Percentiles rank a stretch among this genome's conserved stretches.
phyloP scores from a whole-genome alignment of 2,329 filamentous ascomycete genomes.

The Aureobasidium sp. region DNA sequence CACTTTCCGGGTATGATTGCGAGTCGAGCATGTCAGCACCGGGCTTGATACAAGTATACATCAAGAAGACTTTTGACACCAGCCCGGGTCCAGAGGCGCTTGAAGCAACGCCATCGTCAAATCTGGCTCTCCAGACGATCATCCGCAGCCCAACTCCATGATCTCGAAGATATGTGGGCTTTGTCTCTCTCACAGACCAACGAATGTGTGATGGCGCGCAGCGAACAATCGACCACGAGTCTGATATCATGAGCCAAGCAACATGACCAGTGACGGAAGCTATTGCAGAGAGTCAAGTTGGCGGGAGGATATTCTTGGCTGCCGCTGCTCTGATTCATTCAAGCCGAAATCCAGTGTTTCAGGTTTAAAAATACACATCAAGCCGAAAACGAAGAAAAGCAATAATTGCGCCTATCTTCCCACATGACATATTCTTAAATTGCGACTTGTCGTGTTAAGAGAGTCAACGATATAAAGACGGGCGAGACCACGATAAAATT shows the following conservation, averaged over 20 bases:
- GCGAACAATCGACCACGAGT: neutral
- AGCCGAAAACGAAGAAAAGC: neutral
- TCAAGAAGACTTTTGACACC: neutral
- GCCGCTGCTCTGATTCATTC: neutral
- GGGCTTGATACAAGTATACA: constrained; percentile 6
- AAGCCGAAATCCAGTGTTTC: neutral
- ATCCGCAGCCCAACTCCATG: constrained; percentile 6
- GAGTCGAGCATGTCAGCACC: neutral
- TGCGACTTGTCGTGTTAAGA: neutral
- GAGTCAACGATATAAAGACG: neutral
- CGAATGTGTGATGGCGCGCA: neutral
- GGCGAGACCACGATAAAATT: neutral
- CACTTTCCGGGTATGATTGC: neutral
- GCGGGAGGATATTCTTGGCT: neutral
- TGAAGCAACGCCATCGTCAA: neutral
- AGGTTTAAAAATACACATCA: constrained; percentile 6
- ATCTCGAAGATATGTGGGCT: constrained; percentile 1
- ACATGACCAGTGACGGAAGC: neutral
- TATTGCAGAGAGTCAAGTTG: neutral
- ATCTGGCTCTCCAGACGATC: constrained; percentile 2
- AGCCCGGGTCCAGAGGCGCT: too few relatives aligned
- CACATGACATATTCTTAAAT: neutral
- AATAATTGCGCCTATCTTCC: neutral
- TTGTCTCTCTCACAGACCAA: constrained; percentile 5
- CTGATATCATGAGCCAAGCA: constrained; percentile 1